phyloP scores from a whole-genome alignment of 2,329 filamentous ascomycete species.

The Monosporascus sp. region DNA sequence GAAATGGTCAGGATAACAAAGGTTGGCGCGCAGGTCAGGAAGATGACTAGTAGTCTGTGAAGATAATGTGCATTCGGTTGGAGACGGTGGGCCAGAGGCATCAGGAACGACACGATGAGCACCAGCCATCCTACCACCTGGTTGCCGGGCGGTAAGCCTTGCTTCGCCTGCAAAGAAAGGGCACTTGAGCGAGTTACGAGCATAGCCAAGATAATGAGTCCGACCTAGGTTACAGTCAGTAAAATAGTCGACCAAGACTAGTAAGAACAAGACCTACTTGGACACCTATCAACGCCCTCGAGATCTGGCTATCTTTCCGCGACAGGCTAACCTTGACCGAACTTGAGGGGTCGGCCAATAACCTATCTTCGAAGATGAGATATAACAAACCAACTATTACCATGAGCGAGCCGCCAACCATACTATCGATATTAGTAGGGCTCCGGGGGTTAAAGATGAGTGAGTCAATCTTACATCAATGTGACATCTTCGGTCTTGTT shows the following conservation, averaged over 20 bases:
- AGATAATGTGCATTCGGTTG: slow-evolving; percentile 84
- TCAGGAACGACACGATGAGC: slow-evolving; percentile 69
- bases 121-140: slow-evolving; percentile 82
- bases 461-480: slow-evolving; percentile 20
- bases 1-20: slow-evolving; percentile 97
- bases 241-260: background rate
- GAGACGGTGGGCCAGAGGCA: slow-evolving; percentile 77
- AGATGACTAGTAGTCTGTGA: slow-evolving; percentile 82
- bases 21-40: slow-evolving; percentile 85
- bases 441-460: background rate
- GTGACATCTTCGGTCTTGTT: slow-evolving; percentile 75
- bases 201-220: slow-evolving; percentile 75
- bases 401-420: slow-evolving; percentile 76
- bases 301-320: slow-evolving; percentile 38
- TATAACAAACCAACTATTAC: slow-evolving; percentile 70
- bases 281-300: slow-evolving; percentile 58
- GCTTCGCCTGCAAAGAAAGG: slow-evolving; percentile 77
- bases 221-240: slow-evolving; percentile 45
- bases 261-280: slow-evolving; percentile 43
- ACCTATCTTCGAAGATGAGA: slow-evolving; percentile 68
- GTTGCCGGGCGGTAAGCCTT: slow-evolving; percentile 81
- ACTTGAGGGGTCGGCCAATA: slow-evolving; percentile 42
- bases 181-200: slow-evolving; percentile 82
- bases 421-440: slow-evolving; percentile 39
- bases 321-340: slow-evolving; percentile 15